These are phyloP conservation scores for Penicillium chermesinum DNA, from an alignment of 495 filamentous ascomycete species.

Conservation along the genomic window DNA sequence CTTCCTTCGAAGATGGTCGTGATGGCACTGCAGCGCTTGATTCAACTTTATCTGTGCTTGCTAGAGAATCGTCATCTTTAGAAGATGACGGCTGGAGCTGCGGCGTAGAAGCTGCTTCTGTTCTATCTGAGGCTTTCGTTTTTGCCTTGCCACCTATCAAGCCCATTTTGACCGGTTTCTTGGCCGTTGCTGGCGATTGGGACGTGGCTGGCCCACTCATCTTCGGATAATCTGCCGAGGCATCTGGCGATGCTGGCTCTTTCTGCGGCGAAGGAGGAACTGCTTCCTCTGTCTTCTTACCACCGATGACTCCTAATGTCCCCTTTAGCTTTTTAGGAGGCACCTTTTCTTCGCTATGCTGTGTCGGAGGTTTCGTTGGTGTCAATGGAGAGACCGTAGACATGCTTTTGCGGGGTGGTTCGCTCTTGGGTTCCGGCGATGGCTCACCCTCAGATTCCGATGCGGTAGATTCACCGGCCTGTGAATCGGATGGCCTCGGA, in stretches of 20 bases:
- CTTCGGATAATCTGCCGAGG: too few relatives aligned
- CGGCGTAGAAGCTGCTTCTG: not conserved
- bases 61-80: not conserved
- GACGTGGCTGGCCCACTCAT: not conserved
- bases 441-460: conserved; percentile 18
- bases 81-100: not conserved
- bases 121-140: not conserved
- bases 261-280: conserved; percentile 5
- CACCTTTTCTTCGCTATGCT: conserved; percentile 3
- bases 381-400: not conserved
- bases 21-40: too few relatives aligned
- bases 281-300: conserved; percentile 27
- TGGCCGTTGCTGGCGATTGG: conserved; percentile 16
- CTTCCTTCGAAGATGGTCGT: not conserved
- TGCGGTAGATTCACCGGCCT: conserved; percentile 12
- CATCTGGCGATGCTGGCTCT: not conserved
- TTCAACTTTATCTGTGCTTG: not conserved
- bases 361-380: not conserved
- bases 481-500: not conserved
- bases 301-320: conserved; percentile 35
- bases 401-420: not conserved
- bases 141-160: conserved; percentile 33
- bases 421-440: conserved; percentile 2
- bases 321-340: conserved; percentile 19
- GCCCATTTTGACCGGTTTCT: conserved; percentile 28